Conservation (phyloP, 495 filamentous ascomycete genomes). For the Podospora bellae-mahoneyi region DNA sequence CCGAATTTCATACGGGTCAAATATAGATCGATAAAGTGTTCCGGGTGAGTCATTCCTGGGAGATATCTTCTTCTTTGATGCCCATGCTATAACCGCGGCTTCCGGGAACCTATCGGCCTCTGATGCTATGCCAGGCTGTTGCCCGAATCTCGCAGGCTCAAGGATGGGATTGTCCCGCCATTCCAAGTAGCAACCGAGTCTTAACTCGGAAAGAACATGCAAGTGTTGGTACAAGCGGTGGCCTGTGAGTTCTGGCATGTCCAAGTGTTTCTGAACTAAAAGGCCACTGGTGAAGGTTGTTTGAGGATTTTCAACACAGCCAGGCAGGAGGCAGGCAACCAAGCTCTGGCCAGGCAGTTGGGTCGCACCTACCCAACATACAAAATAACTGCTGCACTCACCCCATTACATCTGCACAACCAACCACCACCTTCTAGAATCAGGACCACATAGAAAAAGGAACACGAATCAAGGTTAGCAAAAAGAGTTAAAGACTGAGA, state of each 20-base stretch:
- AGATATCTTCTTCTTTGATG: background rate
- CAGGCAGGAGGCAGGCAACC: too few relatives aligned
- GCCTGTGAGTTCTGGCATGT: background rate
- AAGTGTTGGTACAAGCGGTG: background rate
- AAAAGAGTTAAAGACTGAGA: background rate
- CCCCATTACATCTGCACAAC: too few relatives aligned
- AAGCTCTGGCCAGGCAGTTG: too few relatives aligned
- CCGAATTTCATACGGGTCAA: background rate
- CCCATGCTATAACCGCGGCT: background rate
- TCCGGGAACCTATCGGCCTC: background rate
- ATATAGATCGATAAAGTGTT: background rate
- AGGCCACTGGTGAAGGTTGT: too few relatives aligned
- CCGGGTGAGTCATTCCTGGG: background rate
- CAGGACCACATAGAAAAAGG: background rate
- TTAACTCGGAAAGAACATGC: background rate
- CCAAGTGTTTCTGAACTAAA: too few relatives aligned
- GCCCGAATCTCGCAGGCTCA: background rate
- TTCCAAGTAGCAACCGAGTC: background rate
- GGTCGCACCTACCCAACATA: too few relatives aligned
- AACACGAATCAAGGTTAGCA: background rate
- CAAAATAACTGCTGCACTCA: too few relatives aligned
- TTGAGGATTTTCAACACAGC: too few relatives aligned
- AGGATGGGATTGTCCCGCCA: background rate
- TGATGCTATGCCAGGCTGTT: background rate
- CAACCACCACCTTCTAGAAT: too few relatives aligned